Base-by-base conservation (phyloP, 2,329 filamentous ascomycete species). In the Pyricularia grisea region DNA sequence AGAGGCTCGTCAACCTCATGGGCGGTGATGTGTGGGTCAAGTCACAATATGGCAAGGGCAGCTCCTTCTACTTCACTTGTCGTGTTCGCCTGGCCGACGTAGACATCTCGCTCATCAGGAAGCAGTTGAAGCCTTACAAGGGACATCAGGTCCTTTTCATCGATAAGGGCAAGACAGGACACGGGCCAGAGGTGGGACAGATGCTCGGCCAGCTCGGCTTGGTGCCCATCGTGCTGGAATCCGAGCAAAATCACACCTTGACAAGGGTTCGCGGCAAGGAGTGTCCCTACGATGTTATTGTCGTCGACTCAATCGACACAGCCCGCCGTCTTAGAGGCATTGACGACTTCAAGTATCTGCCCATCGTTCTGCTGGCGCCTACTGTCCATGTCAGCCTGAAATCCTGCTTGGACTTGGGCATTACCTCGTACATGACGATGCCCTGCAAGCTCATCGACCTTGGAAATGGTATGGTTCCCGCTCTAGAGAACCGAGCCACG, bases 341-440 rank as follows among this genome's bases (percentile, higher is more conserved):
- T 67, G 94, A 97, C 76, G 93, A 96, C 77, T 97, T 97, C 85
- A 97, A 97, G 82, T 98, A 97, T 77, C 93, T 97, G 65, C 95
- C 95, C 2, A 94, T 99, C 72, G 94, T 99, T 63, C 87, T 98
- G 71, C 82, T 98, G 65, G 95, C 93, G 64, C 93, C 94, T 0
- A 84, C 93, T 50, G 93, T 98, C 14, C 92, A 94, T 71, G 93
- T 98, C 73, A 96, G 90, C 78, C 85, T 99, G 74, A 97, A 97
- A 81, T 95, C 93, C 3, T 95, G 94, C 70, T 82, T 98, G 70
- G 95, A 98, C 77, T 86, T 98, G 72, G 94, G 95, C 72, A 97
- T 99, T 73, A 96, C 94, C n/a, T 97, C 94, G 67, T 98, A 97
- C 79, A 97, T 98, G 93, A 98, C 95, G 1, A 97, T 93, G 20